Evolutionary conservation across 352 stramenopile species (phyloP), one percentile per base, ranked within the genome.

Genomic region (Globisporangium takayamanum): DNA sequence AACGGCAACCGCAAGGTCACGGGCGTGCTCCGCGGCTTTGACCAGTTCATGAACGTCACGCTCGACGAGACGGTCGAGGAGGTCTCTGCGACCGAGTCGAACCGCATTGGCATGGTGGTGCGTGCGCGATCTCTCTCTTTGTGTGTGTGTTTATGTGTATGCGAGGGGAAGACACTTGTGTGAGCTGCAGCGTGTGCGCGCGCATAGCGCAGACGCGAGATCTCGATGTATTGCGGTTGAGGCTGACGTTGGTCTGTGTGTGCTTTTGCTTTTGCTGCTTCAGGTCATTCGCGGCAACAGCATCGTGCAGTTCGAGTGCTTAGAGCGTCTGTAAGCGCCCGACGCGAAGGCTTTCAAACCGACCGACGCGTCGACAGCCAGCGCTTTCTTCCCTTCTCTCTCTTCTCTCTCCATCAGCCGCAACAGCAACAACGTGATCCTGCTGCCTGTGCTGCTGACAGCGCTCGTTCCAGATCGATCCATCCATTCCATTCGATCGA

Each of bases 11-110:
- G 94, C 61, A 97, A 97, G 69, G 80, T 98, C 18, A 85, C 88
- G 42, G 96, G 96, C 33, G 87, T 94, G 49, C 71, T 99, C 53
- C 84, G 93, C 20, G 96, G 96, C 51, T 99, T 98, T 68, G 96
- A 99, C 74, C 92, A 97, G 69, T 99, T 98, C 73, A 94, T 99
- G 72, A 98, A 99, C 81, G 84, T 99, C 30, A 97, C 97, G 42
- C 68, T 99, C 49, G 94, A 99, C 58, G 88, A 98, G 60, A 92
- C 91, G 11, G 74, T 95, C 28, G 87, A 96, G 62, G 91, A 97
- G 69, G 84, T 92, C 25, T 92, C 84, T 33, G 74, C 80, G 59
- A 94, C 78, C 11, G 87, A 94, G 59, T 80, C 78, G 58, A 92
- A 92, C 68, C 82, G 81, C 52, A 94, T 98, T 53, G 93, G 94